Conservation (phyloP, 2,329 filamentous ascomycete genomes). For the Microthyrium microscopicum region DNA sequence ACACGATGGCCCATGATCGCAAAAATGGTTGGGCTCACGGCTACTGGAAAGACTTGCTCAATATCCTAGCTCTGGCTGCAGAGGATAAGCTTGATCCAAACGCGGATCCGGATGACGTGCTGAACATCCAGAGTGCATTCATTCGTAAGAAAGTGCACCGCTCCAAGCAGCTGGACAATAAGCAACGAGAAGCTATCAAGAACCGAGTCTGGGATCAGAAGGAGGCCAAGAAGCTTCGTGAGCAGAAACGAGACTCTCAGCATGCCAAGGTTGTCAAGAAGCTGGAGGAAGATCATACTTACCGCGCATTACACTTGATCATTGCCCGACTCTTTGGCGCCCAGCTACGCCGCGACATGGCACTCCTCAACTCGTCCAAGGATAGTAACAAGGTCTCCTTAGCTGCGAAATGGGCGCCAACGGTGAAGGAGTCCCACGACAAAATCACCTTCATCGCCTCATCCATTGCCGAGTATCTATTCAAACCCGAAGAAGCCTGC, state of each 20-base stretch:
- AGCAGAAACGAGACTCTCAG: slow-evolving; percentile 21
- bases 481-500: slow-evolving; percentile 22
- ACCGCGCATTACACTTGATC: slow-evolving; percentile 34
- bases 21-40: slow-evolving; percentile 34
- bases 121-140: slow-evolving; percentile 24
- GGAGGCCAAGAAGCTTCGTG: slow-evolving; percentile 13
- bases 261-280: slow-evolving; percentile 25
- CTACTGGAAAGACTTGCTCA: slow-evolving; percentile 46
- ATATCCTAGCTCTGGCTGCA: slow-evolving; percentile 36
- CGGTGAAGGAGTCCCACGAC: slow-evolving; percentile 38
- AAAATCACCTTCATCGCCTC: slow-evolving; percentile 40
- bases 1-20: slow-evolving; percentile 13
- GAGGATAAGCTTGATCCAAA: slow-evolving; percentile 29
- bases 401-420: slow-evolving; percentile 45
- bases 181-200: slow-evolving; percentile 4
- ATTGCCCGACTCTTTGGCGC: slow-evolving; percentile 40
- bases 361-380: slow-evolving; percentile 23
- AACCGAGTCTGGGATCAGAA: slow-evolving; percentile 10
- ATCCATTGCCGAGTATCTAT: slow-evolving; percentile 39
- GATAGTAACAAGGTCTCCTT: slow-evolving; percentile 32
- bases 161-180: slow-evolving; percentile 8
- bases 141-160: slow-evolving; percentile 11
- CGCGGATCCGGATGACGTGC: slow-evolving; percentile 24
- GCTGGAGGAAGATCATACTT: slow-evolving; percentile 14
- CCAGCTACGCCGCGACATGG: slow-evolving; percentile 34